Evolutionary conservation across 192 early-diverging fungal species (phyloP), one percentile per base, ranked within the genome.

Genomic region (Mycoemilia scoparia): DNA sequence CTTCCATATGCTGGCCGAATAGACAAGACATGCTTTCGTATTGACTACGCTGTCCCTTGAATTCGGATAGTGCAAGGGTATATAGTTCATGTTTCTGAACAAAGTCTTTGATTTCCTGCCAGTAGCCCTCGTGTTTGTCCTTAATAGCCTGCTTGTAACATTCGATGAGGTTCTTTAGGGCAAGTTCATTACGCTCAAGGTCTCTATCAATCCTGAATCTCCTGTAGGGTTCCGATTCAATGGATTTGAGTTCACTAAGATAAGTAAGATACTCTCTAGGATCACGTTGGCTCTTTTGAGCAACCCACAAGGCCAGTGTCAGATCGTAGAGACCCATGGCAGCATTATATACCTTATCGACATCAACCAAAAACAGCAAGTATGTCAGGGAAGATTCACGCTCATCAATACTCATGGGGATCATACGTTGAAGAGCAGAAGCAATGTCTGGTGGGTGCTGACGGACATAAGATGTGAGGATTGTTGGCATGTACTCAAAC

Each of bases 221-320:
- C 38, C 87, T 84, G 41, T 86, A 86, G 32, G 77, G 67, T 24
- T 67, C 64, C 38, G 30, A 44, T 17, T 76, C 62, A n/a, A 87
- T 50, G 12, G 67, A 66, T 16, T 82, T 70, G 21, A 97, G 73
- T 31, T 77, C 74, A 21, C 76, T 64, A 29, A 97, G 57, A 48
- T 87, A 89, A 0, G 87, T 74, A 21, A 97, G 54, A 39, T 92
- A 97, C 59, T 97, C 93, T 18, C 84, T 64, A 13, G 92, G 92
- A 67, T 97, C 92, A 59, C 81, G 91, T 39, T 97, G 89, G 15
- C 84, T 84, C 54, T 84, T 80, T 49, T 95, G 88, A n/a, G 89
- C 93, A 21, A 95, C 86, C 76, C 90, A 77, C 19, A 97, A 50
- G 1, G 88, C 86, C 19, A 97, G 57, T 9, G 72, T 59, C 48